Percentiles rank a stretch among this genome's conserved stretches.
Conservation (phyloP, 2,329 filamentous ascomycete species). For the Scytalidium sp. region DNA sequence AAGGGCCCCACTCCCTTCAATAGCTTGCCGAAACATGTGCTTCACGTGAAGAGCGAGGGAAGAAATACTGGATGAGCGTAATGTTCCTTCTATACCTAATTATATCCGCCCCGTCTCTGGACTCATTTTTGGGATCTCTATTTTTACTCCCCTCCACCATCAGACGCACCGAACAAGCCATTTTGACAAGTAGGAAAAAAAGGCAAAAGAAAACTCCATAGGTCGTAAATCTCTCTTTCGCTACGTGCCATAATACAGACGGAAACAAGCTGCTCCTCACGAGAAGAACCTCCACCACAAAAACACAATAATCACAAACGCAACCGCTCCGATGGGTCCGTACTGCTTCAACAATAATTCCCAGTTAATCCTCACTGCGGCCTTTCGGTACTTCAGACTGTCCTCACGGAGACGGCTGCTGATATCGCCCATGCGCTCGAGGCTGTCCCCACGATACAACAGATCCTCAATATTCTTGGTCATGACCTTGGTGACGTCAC, state of each 20-base stretch:
- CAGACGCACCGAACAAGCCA: too few species aligned
- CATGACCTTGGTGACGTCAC: slow-evolving; percentile 99
- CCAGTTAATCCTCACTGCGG: slow-evolving; percentile 97
- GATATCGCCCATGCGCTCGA: slow-evolving; percentile 97
- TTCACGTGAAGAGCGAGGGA: too few species aligned
- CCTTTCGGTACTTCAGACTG: slow-evolving; percentile 88
- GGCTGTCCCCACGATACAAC: slow-evolving; percentile 86
- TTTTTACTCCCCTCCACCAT: too few species aligned
- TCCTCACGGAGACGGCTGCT: slow-evolving; percentile 85
- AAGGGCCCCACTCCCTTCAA: too few species aligned
- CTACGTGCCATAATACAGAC: background rate
- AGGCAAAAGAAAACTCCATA: too few species aligned
- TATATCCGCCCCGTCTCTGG: too few species aligned
- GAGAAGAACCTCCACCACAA: slow-evolving; percentile 93
- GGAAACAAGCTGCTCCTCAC: slow-evolving; percentile 20
- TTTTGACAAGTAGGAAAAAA: too few species aligned
- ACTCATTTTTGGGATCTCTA: too few species aligned
- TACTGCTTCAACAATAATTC: slow-evolving; percentile 96
- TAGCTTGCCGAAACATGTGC: too few species aligned
- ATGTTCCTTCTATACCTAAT: too few species aligned
- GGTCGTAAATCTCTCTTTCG: too few species aligned
- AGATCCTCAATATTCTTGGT: slow-evolving; percentile 99
- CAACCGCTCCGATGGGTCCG: slow-evolving; percentile 81
- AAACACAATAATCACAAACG: slow-evolving; percentile 79
- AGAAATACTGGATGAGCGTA: too few species aligned